These are phyloP conservation scores for Penicillium robsamsonii DNA, from an alignment of 495 filamentous ascomycete species.

Conservation along the genomic window DNA sequence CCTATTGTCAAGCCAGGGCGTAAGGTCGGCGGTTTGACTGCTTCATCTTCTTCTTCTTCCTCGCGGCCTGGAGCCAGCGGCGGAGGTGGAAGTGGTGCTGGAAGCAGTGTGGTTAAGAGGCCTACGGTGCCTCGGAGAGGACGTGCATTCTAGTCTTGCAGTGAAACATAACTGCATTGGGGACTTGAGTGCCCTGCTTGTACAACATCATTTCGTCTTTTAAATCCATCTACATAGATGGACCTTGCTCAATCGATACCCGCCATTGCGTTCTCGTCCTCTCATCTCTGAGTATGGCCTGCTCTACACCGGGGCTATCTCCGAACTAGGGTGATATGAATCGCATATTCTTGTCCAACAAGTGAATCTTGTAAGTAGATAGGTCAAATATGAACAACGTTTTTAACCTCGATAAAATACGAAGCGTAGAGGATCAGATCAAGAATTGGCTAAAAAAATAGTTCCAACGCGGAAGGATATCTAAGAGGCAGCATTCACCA, in stretches of 20 bases:
- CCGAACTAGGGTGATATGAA: not conserved
- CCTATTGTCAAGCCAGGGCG: slow-evolving; percentile 37
- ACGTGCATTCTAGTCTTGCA: slow-evolving; percentile 40
- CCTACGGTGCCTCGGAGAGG: slow-evolving; percentile 55
- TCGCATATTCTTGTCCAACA: not conserved
- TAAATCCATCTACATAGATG: slow-evolving; percentile 5
- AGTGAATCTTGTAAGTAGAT: slow-evolving; percentile 3
- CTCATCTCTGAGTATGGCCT: not conserved
- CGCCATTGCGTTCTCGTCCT: not conserved
- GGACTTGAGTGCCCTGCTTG: not conserved
- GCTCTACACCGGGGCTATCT: not conserved
- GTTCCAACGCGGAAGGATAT: not conserved
- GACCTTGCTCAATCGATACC: slow-evolving; percentile 15
- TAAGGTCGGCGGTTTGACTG: slow-evolving; percentile 43
- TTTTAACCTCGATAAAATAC: not conserved
- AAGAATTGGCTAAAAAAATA: not conserved
- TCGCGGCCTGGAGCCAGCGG: slow-evolving; percentile 51
- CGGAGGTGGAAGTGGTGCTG: slow-evolving; percentile 36
- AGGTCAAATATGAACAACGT: not conserved
- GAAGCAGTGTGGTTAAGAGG: slow-evolving; percentile 58
- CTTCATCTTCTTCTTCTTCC: slow-evolving; percentile 36
- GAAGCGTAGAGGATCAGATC: not conserved
- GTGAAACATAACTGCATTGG: not conserved
- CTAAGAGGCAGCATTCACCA: slow-evolving; percentile 3
- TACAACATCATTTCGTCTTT: slow-evolving; percentile 5